Percentiles rank a stretch among this genome's conserved stretches.
Conservation (phyloP, 1,284 basidiomycete species). For the Trichosporon sp. region DNA sequence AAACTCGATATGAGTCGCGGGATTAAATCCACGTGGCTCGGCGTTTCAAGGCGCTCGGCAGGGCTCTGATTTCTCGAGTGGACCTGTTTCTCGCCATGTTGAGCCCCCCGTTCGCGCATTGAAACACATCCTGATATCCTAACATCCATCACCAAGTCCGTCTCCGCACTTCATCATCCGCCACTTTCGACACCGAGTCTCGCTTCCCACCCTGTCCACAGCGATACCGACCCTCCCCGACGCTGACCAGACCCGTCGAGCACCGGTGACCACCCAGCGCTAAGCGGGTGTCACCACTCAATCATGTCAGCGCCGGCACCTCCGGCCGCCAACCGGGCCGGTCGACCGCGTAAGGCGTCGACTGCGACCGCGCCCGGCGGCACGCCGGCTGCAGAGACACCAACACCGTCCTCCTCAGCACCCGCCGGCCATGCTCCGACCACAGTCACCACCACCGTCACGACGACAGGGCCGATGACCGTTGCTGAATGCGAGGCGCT, state of each 20-base stretch:
- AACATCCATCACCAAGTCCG: neutral
- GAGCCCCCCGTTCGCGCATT: conserved; percentile 1
- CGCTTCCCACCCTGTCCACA: neutral
- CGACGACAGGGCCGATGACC: conserved; percentile 34
- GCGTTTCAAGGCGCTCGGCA: neutral
- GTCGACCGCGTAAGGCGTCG: conserved; percentile 39
- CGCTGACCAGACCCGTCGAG: neutral
- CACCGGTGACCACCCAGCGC: neutral
- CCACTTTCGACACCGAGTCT: neutral
- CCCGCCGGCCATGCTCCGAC: conserved; percentile 9
- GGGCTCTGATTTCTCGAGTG: conserved; percentile 1
- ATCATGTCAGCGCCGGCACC: conserved; percentile 10
- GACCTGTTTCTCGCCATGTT: conserved; percentile 6
- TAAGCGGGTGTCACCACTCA: neutral
- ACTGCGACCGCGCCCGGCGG: conserved; percentile 24
- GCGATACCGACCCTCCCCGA: neutral
- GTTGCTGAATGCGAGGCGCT: conserved; percentile 41
- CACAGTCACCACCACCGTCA: conserved; percentile 21
- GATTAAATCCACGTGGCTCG: neutral
- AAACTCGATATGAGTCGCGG: neutral
- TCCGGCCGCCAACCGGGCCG: conserved; percentile 4
- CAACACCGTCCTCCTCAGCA: conserved; percentile 29
- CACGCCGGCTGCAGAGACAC: conserved; percentile 26
- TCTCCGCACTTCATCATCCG: neutral
- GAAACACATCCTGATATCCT: neutral